Conservation (phyloP, 1,284 basidiomycete species). For the Malassezia psittaci region DNA sequence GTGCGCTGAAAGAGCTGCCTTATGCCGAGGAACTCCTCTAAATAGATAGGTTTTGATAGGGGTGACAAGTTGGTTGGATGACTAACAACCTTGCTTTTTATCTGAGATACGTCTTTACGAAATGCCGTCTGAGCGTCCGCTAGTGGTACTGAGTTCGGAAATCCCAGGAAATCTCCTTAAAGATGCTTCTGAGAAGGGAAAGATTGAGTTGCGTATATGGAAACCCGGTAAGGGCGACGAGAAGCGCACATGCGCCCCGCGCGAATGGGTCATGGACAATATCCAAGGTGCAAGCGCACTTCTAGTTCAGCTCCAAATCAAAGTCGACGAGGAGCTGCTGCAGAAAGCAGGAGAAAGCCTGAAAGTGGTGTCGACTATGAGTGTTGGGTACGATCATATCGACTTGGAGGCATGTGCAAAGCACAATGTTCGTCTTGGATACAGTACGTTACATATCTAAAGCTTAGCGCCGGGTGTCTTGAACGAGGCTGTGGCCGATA, state of each 20-base stretch:
- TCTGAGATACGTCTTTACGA: neutral
- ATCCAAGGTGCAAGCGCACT: constrained; percentile 59
- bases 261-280: constrained; percentile 70
- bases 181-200: constrained; percentile 10
- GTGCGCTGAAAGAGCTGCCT: constrained; percentile 39
- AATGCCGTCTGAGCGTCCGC: neutral
- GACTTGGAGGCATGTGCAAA: constrained; percentile 59
- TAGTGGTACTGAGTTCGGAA: constrained; percentile 1
- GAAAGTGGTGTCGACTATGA: constrained; percentile 73
- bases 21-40: constrained; percentile 45
- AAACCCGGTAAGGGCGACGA: constrained; percentile 53
- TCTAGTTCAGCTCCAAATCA: constrained; percentile 63
- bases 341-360: constrained; percentile 52
- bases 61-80: no score
- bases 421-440: constrained; percentile 66
- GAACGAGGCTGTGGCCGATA: constrained; percentile 80
- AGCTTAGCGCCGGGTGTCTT: constrained; percentile 64
- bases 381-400: constrained; percentile 61
- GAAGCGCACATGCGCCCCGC: constrained; percentile 52
- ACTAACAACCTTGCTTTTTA: neutral
- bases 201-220: constrained; percentile 56
- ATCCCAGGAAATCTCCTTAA: neutral
- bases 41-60: constrained; percentile 1
- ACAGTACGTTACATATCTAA: constrained; percentile 50
- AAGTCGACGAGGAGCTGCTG: constrained; percentile 54